Base-by-base conservation (phyloP, 2,329 filamentous ascomycete species). In the Didymella exigua region DNA sequence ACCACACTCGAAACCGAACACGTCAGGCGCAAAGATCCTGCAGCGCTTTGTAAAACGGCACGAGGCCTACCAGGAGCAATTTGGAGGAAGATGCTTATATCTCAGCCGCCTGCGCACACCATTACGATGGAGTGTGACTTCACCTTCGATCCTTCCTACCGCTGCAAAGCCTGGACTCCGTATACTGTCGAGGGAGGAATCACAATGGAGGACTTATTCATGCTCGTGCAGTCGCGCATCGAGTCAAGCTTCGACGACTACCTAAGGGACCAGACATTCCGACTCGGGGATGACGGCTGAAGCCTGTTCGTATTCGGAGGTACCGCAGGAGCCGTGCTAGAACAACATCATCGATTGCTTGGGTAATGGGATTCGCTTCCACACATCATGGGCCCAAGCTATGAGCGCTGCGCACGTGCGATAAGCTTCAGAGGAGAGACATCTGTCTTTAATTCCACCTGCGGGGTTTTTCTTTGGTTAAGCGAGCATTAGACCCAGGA, bases 41-140 rank as follows among this genome's bases (percentile, higher is more conserved):
- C 42, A 5, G 30, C 52, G 8, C 42, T 55, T 6, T 55, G 52
- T 30, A 42, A 41, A 18, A 38, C 52, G n/a, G 41, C 52, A 8
- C 52, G 46, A 18, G 41, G 24, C 21, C 18, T 55, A 24, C 52
- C 52, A 7, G 52, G 36, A 5, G 52, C 52, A n/a, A 55, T 55
- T 4, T 56, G 54, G 54, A 43, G 38, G 21, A 56, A 24, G 43
- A 56, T 56, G 54, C 43, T 51, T 7, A 52, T 56, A n/a, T 51
- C 48, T 2, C 54, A 52, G 19, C 54, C 54, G 18, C 54, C 54
- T 27, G 48, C 48, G 34, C 48, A 48, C 11, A 56, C 54, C 37
- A 48, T 56, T 26, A 56, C 48, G 10, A 56, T 56, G 54, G 54
- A 56, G 16, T 56, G 54, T 26, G 54, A 56, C 31, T 56, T 56